Evolutionary conservation across 1,139 yeast species (phyloP), one percentile per base, ranked within the genome.

Genomic region (Magnusiomyces clavatus): DNA sequence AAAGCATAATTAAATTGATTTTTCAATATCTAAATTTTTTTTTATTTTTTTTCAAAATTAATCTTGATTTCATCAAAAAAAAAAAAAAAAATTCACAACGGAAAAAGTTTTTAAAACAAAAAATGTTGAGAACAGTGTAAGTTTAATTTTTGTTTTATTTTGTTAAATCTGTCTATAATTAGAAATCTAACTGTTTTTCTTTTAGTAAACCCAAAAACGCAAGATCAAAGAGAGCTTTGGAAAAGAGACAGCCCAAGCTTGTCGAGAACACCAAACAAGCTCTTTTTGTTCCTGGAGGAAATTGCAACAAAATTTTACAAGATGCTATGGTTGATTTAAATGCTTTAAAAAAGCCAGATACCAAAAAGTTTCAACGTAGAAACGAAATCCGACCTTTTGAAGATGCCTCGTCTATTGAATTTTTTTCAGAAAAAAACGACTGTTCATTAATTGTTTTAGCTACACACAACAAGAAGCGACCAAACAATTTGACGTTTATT

Each of bases 401-500:
- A 69, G 97, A 94, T 65, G 77, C 88, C n/a, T 65, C 83, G 5
- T 80, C 84, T 44, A 72, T 94, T 55, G 98, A 94, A 69, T 92
- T 94, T 64, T 86, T 90, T 67, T 77, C 96, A 58, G 96, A 90
- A 69, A 94, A 92, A 77, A 94, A 92, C 68, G 98, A 92, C 69
- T 70, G 86, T 47, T 88, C 97, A 2, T 72, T 92, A 57, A 69
- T 92, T 65, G 95, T 92, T n/a, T 76, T 90, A 53, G 79, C 90
- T 6, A 76, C 88, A 17, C 81, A 81, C 69, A 88, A 87, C 66
- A 94, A 92, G 70, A 92, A 94, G 74, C 81, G 98, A 69, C 96
- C 95, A 57, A 88, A 90, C 69, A 88, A 89, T 56, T 74, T 92
- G 63, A 87, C 94, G 1, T 92, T 89, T 68, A 76, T 83, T 39